Evolutionary conservation across 2,329 filamentous ascomycete genomes (phyloP).

Genomic region (Colletotrichum sp.): DNA sequence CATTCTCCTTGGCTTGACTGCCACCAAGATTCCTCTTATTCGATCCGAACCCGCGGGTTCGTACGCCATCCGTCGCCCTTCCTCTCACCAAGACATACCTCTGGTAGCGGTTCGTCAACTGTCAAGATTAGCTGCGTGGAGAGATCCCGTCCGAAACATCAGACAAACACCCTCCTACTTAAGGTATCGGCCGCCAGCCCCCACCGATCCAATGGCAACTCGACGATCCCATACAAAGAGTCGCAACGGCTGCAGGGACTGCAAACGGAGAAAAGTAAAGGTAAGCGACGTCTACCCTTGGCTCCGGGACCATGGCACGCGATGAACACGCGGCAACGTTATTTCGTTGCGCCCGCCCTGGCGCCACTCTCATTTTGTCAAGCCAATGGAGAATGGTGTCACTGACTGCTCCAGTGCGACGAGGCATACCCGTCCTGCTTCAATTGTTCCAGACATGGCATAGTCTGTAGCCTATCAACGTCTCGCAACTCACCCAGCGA

Average conservation of each 20-base stretch:
- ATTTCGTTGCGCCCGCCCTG: background rate
- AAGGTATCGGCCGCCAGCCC: background rate
- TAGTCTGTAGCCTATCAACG: constrained; percentile 29
- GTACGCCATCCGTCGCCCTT: background rate
- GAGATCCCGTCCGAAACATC: background rate
- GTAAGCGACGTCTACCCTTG: constrained; percentile 22
- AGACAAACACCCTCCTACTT: background rate
- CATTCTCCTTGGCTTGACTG: background rate
- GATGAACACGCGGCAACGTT: background rate
- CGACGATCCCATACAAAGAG: constrained; percentile 37
- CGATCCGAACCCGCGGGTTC: constrained; percentile 9
- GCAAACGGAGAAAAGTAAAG: constrained; percentile 38
- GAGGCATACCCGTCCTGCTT: constrained; percentile 33
- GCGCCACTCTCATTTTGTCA: background rate
- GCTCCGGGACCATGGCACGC: background rate
- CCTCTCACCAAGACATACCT: background rate
- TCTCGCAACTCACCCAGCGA: background rate
- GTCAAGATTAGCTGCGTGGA: background rate
- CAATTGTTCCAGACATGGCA: constrained; percentile 32
- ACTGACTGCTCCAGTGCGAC: constrained; percentile 23
- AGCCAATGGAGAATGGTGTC: background rate
- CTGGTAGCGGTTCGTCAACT: background rate
- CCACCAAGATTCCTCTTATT: background rate
- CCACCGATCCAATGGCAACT: constrained; percentile 2
- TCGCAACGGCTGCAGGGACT: constrained; percentile 34